These are phyloP conservation scores for Luffa acutangula DNA, from an alignment of 306 rosid genomes.

Conservation along the genomic window DNA sequence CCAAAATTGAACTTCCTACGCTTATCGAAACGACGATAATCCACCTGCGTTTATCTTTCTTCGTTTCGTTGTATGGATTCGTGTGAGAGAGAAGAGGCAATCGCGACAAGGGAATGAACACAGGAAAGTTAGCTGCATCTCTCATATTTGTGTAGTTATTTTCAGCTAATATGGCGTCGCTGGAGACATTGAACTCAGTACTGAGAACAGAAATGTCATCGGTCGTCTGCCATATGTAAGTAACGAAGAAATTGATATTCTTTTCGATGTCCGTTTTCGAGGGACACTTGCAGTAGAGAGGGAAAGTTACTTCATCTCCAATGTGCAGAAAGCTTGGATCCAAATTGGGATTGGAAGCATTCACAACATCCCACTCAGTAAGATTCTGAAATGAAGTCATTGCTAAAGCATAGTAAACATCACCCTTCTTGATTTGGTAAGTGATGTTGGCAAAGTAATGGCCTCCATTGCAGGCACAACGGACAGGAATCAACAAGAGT, in stretches of 20 bases:
- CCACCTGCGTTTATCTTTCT: constrained; percentile 4
- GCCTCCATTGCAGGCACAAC: constrained; percentile 49
- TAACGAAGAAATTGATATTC: constrained; percentile 33
- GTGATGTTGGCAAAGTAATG: constrained; percentile 46
- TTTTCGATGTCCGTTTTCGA: constrained; percentile 27
- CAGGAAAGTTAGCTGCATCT: constrained; percentile 28
- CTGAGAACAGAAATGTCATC: constrained; percentile 37
- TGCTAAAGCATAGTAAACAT: constrained; percentile 34
- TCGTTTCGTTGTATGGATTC: constrained; percentile 6
- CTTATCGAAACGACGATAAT: constrained; percentile 20
- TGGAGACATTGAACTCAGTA: constrained; percentile 37
- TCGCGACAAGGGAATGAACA: constrained; percentile 44
- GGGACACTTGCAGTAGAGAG: constrained; percentile 66
- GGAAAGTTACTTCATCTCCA: constrained; percentile 36
- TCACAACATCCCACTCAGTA: constrained; percentile 28
- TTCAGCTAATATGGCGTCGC: constrained; percentile 22
- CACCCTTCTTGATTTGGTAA: constrained; percentile 33
- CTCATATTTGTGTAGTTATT: constrained; percentile 28
- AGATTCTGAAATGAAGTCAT: constrained; percentile 37
- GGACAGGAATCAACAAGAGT: constrained; percentile 51
- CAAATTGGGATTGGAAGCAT: constrained; percentile 30
- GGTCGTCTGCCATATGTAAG: constrained; percentile 52
- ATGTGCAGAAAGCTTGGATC: constrained; percentile 22
- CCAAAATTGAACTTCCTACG: constrained; percentile 27
- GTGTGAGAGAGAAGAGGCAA: constrained; percentile 44